Evolutionary conservation across 371 early-diverging fungal genomes (phyloP).

Genomic region (Mucor indicus): DNA sequence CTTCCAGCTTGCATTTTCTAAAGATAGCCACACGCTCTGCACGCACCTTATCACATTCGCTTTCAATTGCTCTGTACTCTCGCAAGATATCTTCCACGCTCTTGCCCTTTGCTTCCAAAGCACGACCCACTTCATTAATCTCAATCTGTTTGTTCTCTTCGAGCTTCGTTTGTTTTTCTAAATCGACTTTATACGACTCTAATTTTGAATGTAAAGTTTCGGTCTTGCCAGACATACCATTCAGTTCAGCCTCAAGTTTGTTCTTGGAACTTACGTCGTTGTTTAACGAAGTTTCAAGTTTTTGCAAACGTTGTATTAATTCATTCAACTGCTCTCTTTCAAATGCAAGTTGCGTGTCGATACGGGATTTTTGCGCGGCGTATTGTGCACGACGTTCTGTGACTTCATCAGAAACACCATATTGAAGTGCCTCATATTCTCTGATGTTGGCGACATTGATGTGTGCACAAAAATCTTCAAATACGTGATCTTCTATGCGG

Average conservation of each 20-base stretch:
- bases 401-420: constrained; percentile 66
- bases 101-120: constrained; percentile 56
- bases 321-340: constrained; percentile 75
- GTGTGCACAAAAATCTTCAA: constrained; percentile 72
- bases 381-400: constrained; percentile 74
- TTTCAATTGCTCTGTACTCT: constrained; percentile 62
- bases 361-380: constrained; percentile 68
- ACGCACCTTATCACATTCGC: constrained; percentile 70
- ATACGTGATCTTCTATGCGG: constrained; percentile 70
- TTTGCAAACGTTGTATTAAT: constrained; percentile 54
- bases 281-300: constrained; percentile 38
- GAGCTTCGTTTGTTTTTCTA: constrained; percentile 36
- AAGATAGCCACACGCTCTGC: constrained; percentile 79
- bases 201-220: constrained; percentile 30
- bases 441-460: constrained; percentile 75
- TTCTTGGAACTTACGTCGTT: constrained; percentile 31
- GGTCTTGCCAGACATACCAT: constrained; percentile 40
- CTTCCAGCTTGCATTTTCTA: constrained; percentile 88
- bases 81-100: constrained; percentile 69
- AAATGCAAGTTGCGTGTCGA: constrained; percentile 75
- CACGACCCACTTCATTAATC: constrained; percentile 58
- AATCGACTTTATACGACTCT: constrained; percentile 25
- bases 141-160: constrained; percentile 55
- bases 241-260: constrained; percentile 32
- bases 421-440: constrained; percentile 77